Evolutionary conservation across 805 yeast species (phyloP).

Genomic region (Hanseniaspora guilliermondii): DNA sequence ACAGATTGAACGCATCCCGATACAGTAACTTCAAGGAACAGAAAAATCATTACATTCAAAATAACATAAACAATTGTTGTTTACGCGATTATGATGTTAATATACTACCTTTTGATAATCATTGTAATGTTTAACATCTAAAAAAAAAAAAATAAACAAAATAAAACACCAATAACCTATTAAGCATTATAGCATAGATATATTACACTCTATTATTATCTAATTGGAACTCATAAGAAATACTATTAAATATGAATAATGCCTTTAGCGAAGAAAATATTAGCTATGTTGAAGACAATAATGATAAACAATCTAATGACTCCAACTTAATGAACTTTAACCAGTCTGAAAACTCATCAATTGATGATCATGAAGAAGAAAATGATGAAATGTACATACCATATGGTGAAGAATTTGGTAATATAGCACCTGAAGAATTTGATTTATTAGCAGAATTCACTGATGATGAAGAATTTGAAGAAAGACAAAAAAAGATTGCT

Average conservation of each 20-base stretch:
- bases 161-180: too few species aligned
- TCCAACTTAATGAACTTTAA: slow-evolving; percentile 26
- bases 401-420: slow-evolving; percentile 14
- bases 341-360: slow-evolving; percentile 16
- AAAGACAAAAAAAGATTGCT: slow-evolving; percentile 11
- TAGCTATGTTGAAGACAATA: slow-evolving; percentile 13
- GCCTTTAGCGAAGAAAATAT: neutral
- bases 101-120: too few species aligned
- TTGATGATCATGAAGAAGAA: neutral
- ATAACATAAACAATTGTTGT: too few species aligned
- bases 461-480: slow-evolving; percentile 21
- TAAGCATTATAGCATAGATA: too few species aligned
- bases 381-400: neutral
- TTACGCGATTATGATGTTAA: too few species aligned
- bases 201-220: too few species aligned
- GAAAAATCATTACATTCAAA: too few species aligned
- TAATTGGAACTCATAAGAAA: neutral
- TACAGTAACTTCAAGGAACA: too few species aligned
- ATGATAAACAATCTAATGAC: slow-evolving; percentile 24
- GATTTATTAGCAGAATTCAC: slow-evolving; percentile 30
- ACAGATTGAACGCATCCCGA: too few species aligned
- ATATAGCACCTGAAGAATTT: slow-evolving; percentile 24
- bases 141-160: too few species aligned
- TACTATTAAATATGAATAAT: neutral
- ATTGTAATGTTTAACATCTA: too few species aligned